These are phyloP conservation scores for Penicillium fimorum DNA, from an alignment of 495 filamentous ascomycete species.

Conservation along the genomic window DNA sequence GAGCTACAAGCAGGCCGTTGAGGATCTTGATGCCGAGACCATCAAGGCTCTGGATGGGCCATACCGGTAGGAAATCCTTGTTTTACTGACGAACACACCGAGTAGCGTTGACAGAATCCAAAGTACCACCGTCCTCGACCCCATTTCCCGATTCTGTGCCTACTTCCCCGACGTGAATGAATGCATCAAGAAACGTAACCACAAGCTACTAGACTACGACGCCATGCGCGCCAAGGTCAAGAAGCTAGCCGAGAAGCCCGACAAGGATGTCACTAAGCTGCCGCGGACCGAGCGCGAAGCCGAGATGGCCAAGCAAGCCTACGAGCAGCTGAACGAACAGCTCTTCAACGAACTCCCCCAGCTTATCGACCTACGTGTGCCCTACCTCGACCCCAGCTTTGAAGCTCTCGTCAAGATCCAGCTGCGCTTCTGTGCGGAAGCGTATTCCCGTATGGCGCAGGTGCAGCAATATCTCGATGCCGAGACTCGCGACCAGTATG, in stretches of 20 bases:
- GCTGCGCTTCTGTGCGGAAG: slow-evolving; percentile 94
- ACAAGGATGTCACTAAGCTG: slow-evolving; percentile 95
- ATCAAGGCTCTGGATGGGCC: slow-evolving; percentile 98
- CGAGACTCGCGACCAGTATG: slow-evolving; percentile 95
- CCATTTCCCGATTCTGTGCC: slow-evolving; percentile 91
- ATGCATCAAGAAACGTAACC: slow-evolving; percentile 97
- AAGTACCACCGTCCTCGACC: slow-evolving; percentile 86
- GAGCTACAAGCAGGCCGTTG: slow-evolving; percentile 96
- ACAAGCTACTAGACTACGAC: slow-evolving; percentile 98
- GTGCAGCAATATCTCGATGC: slow-evolving; percentile 98
- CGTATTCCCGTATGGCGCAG: slow-evolving; percentile 95
- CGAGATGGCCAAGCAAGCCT: slow-evolving; percentile 87
- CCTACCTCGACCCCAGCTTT: slow-evolving; percentile 94
- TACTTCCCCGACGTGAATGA: slow-evolving; percentile 99
- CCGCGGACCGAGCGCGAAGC: slow-evolving; percentile 91
- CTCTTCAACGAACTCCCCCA: slow-evolving; percentile 92
- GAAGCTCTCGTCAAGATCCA: slow-evolving; percentile 99
- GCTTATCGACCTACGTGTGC: slow-evolving; percentile 93
- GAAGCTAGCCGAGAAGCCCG: slow-evolving; percentile 94
- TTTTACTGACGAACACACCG: background rate
- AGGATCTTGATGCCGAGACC: slow-evolving; percentile 95
- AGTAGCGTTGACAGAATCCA: slow-evolving; percentile 25
- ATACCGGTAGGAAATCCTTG: slow-evolving; percentile 60
- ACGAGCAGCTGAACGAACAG: slow-evolving; percentile 95
- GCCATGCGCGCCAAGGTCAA: slow-evolving; percentile 92